Percentiles rank a stretch among this genome's conserved stretches.
Evolutionary conservation across 805 yeast species (phyloP).

Genomic region (Cyberlindnera misumaiensis): DNA sequence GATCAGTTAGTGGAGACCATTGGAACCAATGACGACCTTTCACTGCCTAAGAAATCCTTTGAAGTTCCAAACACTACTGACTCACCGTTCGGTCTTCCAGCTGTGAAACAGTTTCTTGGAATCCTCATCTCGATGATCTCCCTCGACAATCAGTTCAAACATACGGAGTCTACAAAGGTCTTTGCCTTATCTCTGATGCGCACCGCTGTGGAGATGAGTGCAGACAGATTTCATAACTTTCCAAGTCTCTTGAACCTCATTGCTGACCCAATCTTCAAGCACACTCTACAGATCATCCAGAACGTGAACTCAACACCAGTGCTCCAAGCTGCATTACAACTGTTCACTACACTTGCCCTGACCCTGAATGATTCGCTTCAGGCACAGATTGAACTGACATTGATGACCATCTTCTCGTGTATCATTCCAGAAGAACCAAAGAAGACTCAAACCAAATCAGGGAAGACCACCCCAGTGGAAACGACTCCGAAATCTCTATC

Average conservation of each 20-base stretch:
- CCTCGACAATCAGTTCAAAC: conserved; percentile 76
- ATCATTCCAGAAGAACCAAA: conserved; percentile 33
- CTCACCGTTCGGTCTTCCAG: conserved; percentile 59
- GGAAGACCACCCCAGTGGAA: conserved; percentile 29
- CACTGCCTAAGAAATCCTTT: conserved; percentile 15
- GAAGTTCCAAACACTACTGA: conserved; percentile 22
- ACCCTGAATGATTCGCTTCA: conserved; percentile 61
- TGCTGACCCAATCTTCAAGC: conserved; percentile 80
- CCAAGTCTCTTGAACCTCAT: conserved; percentile 60
- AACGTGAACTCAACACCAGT: conserved; percentile 65
- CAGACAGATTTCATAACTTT: conserved; percentile 51
- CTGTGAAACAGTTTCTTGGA: conserved; percentile 70
- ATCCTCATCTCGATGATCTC: conserved; percentile 74
- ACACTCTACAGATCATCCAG: conserved; percentile 73
- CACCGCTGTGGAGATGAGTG: conserved; percentile 77
- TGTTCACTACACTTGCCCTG: conserved; percentile 65
- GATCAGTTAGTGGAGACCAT: conserved; percentile 45
- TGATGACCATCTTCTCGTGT: conserved; percentile 56
- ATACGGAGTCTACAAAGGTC: conserved; percentile 80
- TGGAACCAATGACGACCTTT: conserved; percentile 45
- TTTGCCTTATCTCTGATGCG: conserved; percentile 73
- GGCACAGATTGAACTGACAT: conserved; percentile 72
- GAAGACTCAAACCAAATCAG: conserved; percentile 10
- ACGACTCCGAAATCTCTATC: conserved; percentile 19
- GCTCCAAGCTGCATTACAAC: conserved; percentile 66